phyloP scores from a whole-genome alignment of 345 rosid species.

The Jatropha curcas region DNA sequence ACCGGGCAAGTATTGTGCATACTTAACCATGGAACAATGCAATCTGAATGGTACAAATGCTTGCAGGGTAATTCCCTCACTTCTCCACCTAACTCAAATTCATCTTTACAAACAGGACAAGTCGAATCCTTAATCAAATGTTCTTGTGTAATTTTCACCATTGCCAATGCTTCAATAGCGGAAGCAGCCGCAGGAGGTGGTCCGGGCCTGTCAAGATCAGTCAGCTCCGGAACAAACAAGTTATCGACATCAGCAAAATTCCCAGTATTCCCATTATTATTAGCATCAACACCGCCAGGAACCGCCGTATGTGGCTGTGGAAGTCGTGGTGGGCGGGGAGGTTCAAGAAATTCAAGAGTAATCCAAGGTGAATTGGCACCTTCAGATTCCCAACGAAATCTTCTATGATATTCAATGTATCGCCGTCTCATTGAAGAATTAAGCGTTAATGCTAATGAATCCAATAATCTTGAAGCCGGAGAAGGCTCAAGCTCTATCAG shows the following conservation, averaged over 20 bases:
- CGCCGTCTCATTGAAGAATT: slow-evolving; percentile 15
- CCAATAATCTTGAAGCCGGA: slow-evolving; percentile 17
- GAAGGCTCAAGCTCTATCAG: slow-evolving; percentile 10
- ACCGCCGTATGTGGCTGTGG: not conserved
- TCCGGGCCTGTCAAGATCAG: slow-evolving; percentile 35
- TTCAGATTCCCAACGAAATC: slow-evolving; percentile 41
- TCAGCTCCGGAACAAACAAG: slow-evolving; percentile 18
- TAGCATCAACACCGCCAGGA: not conserved
- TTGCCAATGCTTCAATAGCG: slow-evolving; percentile 53
- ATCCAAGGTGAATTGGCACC: slow-evolving; percentile 47
- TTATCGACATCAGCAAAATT: not conserved
- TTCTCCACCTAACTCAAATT: slow-evolving; percentile 52
- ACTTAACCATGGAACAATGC: slow-evolving; percentile 73
- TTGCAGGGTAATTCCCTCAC: slow-evolving; percentile 60
- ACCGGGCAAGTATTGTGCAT: slow-evolving; percentile 74
- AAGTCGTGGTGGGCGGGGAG: slow-evolving; percentile 7
- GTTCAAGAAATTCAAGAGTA: slow-evolving; percentile 47
- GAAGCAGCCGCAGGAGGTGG: slow-evolving; percentile 50
- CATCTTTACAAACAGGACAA: slow-evolving; percentile 83
- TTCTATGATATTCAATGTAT: slow-evolving; percentile 10
- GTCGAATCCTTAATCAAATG: slow-evolving; percentile 35
- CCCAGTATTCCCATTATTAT: not conserved
- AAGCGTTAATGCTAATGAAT: slow-evolving; percentile 28
- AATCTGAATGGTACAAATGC: slow-evolving; percentile 68
- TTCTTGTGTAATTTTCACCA: slow-evolving; percentile 31